Conservation (phyloP, 2,329 filamentous ascomycete genomes). For the Cercospora beticola region DNA sequence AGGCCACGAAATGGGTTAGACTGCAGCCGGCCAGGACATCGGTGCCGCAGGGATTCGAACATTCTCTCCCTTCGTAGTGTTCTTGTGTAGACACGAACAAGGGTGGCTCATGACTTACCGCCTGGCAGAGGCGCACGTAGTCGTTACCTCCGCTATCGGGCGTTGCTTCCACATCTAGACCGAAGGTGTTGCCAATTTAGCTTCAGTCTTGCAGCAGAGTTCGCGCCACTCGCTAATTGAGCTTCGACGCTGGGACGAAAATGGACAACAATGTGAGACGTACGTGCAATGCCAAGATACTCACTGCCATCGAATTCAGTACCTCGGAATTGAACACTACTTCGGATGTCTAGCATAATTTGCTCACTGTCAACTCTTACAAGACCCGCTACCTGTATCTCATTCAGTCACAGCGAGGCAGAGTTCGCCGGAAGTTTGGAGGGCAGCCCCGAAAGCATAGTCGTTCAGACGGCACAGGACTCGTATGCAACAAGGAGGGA, state of each 20-base stretch:
- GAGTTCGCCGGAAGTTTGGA: background rate
- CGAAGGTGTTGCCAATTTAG: background rate
- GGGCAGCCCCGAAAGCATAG: background rate
- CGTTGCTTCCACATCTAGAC: background rate
- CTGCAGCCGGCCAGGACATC: background rate
- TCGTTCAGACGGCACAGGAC: background rate
- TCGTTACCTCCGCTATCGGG: background rate
- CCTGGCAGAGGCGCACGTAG: background rate
- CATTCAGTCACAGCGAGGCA: background rate
- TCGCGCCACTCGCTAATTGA: background rate
- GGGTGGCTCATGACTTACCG: background rate
- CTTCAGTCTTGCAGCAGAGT: background rate
- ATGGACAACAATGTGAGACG: background rate
- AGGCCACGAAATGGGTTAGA: background rate
- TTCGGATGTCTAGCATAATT: background rate
- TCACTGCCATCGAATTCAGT: background rate
- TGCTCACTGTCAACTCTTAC: background rate
- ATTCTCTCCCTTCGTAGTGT: background rate
- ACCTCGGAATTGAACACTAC: background rate
- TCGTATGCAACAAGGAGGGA: background rate
- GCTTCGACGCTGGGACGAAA: background rate
- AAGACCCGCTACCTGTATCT: background rate
- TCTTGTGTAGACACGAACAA: background rate
- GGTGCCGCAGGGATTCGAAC: background rate
- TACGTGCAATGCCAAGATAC: background rate